phyloP scores from a whole-genome alignment of 257 asterid genomes.

The Solanum paucissectum region DNA sequence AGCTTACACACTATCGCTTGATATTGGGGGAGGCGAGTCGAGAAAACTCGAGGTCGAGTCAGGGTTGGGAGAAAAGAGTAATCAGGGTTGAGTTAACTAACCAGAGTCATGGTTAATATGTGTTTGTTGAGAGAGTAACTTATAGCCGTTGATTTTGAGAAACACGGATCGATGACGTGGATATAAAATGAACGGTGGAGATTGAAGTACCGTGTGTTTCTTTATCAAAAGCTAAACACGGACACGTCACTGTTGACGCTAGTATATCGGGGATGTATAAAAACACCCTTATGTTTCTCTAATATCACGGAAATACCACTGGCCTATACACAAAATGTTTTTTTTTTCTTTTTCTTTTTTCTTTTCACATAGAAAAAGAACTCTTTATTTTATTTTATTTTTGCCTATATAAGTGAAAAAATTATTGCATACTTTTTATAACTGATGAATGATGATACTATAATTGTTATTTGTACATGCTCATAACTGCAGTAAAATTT shows the following conservation, averaged over 20 bases:
- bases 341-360: neutral
- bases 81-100: conserved; percentile 35
- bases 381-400: neutral
- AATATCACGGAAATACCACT: neutral
- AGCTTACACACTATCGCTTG: conserved; percentile 4
- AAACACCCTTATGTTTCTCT: neutral
- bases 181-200: conserved; percentile 15
- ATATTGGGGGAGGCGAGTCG: conserved; percentile 17
- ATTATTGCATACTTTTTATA: neutral
- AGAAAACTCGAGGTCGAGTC: conserved; percentile 17
- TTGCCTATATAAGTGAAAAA: neutral
- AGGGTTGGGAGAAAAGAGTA: conserved; percentile 31
- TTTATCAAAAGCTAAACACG: neutral
- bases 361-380: neutral
- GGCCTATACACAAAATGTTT: neutral
- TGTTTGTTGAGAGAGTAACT: conserved; percentile 6
- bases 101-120: conserved; percentile 17
- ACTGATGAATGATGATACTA: too few relatives aligned
- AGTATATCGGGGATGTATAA: neutral
- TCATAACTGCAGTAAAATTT: neutral
- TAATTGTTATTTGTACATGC: neutral
- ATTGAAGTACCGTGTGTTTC: conserved; percentile 54
- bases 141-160: conserved; percentile 22
- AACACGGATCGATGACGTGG: conserved; percentile 65
- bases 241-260: neutral